Evolutionary conservation across 768 basidiomycete species (phyloP), one percentile per base, ranked within the genome.

Genomic region (Russula abietina): DNA sequence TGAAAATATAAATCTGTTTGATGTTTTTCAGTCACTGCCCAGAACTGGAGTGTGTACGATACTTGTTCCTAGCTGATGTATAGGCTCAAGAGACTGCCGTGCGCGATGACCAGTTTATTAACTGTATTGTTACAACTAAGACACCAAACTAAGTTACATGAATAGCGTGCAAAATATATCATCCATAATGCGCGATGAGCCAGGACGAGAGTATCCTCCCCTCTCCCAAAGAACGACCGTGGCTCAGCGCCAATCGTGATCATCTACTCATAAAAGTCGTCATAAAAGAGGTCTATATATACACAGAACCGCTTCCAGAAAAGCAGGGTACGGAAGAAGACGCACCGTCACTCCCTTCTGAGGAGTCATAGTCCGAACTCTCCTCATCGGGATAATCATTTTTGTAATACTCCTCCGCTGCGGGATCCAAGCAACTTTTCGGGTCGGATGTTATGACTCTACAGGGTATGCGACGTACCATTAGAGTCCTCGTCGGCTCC

Each of bases 401-500:
- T 69, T 83, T 89, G 73, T 90, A 91, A 69, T 86, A 90, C 65
- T 89, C 89, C 72, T 92, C 89, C 19, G 86, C 89, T 91, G 68
- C 6, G 57, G 9, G 9, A 57, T 39, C 12, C 10, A 46, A 36
- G 30, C 17, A 22, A 9, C 43, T 45, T 45, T 12, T 26, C 16
- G 14, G 38, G 51, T 57, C 33, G 26, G 51, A 48, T 6, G 41
- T 39, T 41, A 48, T 4, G 17, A 19, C 10, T 11, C 14, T 5
- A 22, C 12, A 6, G 2, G 16, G 24, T 22, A 64, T 50, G 39
- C 32, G 11, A 71, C 74, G 43, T 50, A 89, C 90, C 88, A 73
- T 92, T 92, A 0, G 90, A 92, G 68, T 92, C 91, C 67, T 92
- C 91, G 63, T 91, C 89, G 3, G 82, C 89, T 66, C 88, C 86